Evolutionary conservation across 2,329 filamentous ascomycete genomes (phyloP), one percentile per base, ranked within the genome.

Genomic region (Aspergillus clavatus): DNA sequence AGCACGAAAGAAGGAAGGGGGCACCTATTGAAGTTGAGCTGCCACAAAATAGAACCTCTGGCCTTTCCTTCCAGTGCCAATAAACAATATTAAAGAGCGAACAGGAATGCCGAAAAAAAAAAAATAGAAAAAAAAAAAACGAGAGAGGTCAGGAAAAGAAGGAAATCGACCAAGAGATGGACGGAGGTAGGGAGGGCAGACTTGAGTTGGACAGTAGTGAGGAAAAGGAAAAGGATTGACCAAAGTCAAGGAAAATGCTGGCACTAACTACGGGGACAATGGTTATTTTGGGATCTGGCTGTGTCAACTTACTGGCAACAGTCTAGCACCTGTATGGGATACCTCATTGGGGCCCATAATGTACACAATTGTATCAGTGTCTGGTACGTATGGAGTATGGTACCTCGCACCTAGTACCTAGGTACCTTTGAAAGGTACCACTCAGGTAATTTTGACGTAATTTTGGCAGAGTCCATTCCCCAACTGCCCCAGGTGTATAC

Each of bases 221-320:
- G 55, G 49, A 57, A 59, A 57, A 59, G 49, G 53, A 55, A 53
- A 58, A 40, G 33, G 28, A 50, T 55, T 58, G 52, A 52, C 43
- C 33, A 49, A 33, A 33, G n/a, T 33, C 29, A 33, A 33, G 24
- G 39, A 24, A 31, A 45, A 48, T 49, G 56, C 50, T 50, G 52
- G 46, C 40, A 48, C 51, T 44, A 38, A 31, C 26, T 45, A 45
- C 45, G 50, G 50, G 46, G 46, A 38, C 46, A 46, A 56, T 57
- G 55, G 54, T 59, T 61, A 62, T 62, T 62, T 62, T 61, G 57
- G 57, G 58, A 52, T 50, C 50, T 51, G 48, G 45, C 52, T 49
- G 46, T 53, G 44, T 48, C 47, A 55, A 53, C 48, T 55, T 53
- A 53, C 43, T 46, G 39, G 40, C 40, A 23, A 46, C 40, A 23